phyloP scores from a whole-genome alignment of 2,329 filamentous ascomycete genomes.

The Hypocreales sp. region DNA sequence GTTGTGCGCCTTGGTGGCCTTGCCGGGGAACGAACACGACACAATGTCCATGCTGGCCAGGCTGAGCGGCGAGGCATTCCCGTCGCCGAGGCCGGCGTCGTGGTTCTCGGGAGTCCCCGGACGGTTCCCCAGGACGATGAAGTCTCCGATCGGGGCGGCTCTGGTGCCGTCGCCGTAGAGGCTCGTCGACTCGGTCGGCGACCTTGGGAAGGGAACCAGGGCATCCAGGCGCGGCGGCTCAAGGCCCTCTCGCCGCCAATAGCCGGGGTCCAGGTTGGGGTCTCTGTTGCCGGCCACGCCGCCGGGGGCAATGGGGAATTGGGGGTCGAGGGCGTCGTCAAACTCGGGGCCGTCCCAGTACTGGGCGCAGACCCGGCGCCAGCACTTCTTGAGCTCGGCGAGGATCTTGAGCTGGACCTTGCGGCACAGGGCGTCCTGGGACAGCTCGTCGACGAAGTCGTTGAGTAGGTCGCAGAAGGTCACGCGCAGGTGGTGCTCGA shows the following conservation, averaged over 20 bases:
- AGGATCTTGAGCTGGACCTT: slow-evolving; percentile 67
- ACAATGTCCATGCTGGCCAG: slow-evolving; percentile 43
- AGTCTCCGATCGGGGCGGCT: slow-evolving; percentile 29
- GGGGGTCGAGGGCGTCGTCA: slow-evolving; percentile 42
- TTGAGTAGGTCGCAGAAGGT: slow-evolving; percentile 76
- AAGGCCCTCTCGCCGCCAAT: slow-evolving; percentile 31
- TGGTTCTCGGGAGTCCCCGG: slow-evolving; percentile 31
- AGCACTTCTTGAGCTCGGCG: slow-evolving; percentile 90
- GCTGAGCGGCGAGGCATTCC: slow-evolving; percentile 34
- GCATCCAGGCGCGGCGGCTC: slow-evolving; percentile 29
- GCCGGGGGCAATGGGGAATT: slow-evolving; percentile 59
- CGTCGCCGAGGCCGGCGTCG: slow-evolving; percentile 7
- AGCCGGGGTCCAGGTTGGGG: slow-evolving; percentile 35
- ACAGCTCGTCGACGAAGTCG: slow-evolving; percentile 40
- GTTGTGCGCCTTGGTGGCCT: slow-evolving; percentile 25
- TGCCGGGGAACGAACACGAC: slow-evolving; percentile 48
- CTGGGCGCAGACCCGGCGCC: slow-evolving; percentile 76
- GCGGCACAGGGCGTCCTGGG: slow-evolving; percentile 23
- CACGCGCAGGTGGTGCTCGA: slow-evolving; percentile 56
- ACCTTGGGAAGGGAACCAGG: slow-evolving; percentile 15
- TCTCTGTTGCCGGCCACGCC: slow-evolving; percentile 51
- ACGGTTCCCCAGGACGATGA: slow-evolving; percentile 25
- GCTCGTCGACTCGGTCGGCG: slow-evolving; percentile 9
- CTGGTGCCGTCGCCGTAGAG: slow-evolving; percentile 29
- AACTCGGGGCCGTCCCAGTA: slow-evolving; percentile 74